Base-by-base conservation (phyloP, 495 filamentous ascomycete species). In the Penicillium waksmanii region DNA sequence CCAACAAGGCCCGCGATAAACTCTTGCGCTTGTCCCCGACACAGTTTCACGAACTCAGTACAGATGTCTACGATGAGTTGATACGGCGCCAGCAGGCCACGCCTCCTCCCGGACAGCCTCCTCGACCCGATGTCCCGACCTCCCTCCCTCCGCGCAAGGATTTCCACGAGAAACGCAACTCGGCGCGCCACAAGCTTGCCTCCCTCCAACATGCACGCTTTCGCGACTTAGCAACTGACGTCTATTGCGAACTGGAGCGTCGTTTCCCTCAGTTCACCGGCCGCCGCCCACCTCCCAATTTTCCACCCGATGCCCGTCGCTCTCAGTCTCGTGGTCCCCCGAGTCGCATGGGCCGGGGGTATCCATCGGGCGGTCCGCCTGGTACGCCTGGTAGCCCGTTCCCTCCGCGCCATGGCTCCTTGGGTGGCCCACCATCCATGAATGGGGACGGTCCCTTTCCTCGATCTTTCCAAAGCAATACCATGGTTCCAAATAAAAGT, bases 101-200 rank as follows among this genome's bases (percentile, higher is more conserved):
- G 78, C 79, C 82, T 25, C 79, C 82, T 23, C 84, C 84, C 55
- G 79, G 80, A 31, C 70, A 73, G 2, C 80, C 76, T 8, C 85
- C 81, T 40, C 83, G 85, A 27, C 67, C 66, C 17, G 80, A 82
- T 59, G 72, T 84, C 4, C 91, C 91, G 12, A 79, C 85, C 18
- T 94, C 84, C 69, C 81, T 98, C 10, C 78, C 90, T 18, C 90
- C 95, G 6, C 92, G 93, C 69, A 79, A 85, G 18, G 88, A 88
- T 56, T 98, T 97, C 75, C 96, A 98, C 76, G 91, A 92, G 19
- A 98, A 98, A 75, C 88, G 95, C 49, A 98, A 98, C 69, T 93
- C 97, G 72, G 95, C 95, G 7, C 84, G 95, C 50, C 90, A 96
- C 75, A 97, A 95, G 72, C 86, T 98, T 13, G 91, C 91, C 2